phyloP scores from a whole-genome alignment of 2,329 filamentous ascomycete genomes.

The Colletotrichum higginsianum region DNA sequence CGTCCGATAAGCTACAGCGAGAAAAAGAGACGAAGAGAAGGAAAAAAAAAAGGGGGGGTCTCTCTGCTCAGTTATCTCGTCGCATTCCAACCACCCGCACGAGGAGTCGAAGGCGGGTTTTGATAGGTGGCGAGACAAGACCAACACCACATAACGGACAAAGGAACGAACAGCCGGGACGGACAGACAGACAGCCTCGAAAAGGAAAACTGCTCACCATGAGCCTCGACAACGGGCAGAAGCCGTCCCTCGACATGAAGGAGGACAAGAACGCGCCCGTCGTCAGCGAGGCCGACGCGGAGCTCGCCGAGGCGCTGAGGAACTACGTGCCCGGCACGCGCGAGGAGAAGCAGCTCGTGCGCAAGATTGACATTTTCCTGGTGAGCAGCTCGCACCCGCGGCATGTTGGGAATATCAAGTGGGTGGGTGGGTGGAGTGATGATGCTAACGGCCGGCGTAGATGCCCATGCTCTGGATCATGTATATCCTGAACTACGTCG shows the following conservation, averaged over 20 bases:
- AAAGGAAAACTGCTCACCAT: background rate
- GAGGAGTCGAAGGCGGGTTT: background rate
- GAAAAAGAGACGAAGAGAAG: too few species aligned
- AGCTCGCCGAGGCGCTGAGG: conserved; percentile 47
- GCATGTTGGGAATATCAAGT: too few species aligned
- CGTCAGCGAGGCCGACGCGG: conserved; percentile 40
- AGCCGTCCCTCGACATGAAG: conserved; percentile 42
- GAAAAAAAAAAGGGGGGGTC: too few species aligned
- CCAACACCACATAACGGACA: background rate
- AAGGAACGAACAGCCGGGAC: background rate
- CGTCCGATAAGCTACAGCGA: background rate
- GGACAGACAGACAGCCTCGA: background rate
- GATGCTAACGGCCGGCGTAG: background rate
- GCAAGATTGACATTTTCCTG: conserved; percentile 42
- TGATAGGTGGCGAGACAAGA: too few species aligned
- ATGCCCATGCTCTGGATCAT: conserved; percentile 38
- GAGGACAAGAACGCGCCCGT: conserved; percentile 37
- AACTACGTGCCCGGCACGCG: conserved; percentile 47
- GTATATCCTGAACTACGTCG: conserved; percentile 50
- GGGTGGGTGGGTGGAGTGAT: background rate
- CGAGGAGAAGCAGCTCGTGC: conserved; percentile 45
- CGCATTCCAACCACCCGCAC: background rate
- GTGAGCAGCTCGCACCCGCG: conserved; percentile 1
- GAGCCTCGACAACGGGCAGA: conserved; percentile 30
- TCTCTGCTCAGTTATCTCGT: too few species aligned